Percentiles rank a stretch among this genome's conserved stretches.
Evolutionary conservation across 768 basidiomycete genomes (phyloP).

Genomic region (Leccinum subgranulosum): DNA sequence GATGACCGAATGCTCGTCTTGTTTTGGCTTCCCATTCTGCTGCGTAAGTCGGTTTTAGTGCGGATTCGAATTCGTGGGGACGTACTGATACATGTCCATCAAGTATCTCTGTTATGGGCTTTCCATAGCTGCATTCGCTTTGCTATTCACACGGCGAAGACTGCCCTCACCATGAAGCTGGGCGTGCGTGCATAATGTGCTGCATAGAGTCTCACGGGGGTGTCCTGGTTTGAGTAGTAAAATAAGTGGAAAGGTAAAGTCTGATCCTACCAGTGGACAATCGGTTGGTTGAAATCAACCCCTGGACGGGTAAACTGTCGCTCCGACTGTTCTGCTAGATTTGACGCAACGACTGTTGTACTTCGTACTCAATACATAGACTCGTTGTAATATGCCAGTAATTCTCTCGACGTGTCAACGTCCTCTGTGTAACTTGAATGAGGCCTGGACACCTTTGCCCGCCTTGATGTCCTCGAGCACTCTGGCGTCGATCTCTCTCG

Average conservation of each 20-base stretch:
- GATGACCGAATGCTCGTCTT: constrained; percentile 82
- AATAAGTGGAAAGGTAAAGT: background rate
- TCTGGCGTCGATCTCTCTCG: constrained; percentile 60
- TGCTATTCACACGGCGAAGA: constrained; percentile 46
- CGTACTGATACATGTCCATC: constrained; percentile 5
- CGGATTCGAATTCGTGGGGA: background rate
- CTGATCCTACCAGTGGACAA: constrained; percentile 1
- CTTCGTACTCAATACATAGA: constrained; percentile 20
- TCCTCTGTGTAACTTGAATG: constrained; percentile 77
- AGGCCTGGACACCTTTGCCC: constrained; percentile 70
- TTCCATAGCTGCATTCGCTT: constrained; percentile 54
- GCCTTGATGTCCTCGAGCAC: constrained; percentile 74
- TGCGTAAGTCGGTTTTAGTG: constrained; percentile 51
- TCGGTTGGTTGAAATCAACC: constrained; percentile 6
- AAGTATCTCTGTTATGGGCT: constrained; percentile 64
- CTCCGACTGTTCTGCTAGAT: constrained; percentile 21
- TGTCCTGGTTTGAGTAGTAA: background rate
- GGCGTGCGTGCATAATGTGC: constrained; percentile 34
- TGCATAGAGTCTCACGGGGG: constrained; percentile 3
- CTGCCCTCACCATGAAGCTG: constrained; percentile 44
- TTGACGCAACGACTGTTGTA: constrained; percentile 15
- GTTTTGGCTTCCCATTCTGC: constrained; percentile 84
- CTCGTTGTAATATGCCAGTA: constrained; percentile 17
- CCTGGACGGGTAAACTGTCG: constrained; percentile 1
- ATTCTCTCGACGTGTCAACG: constrained; percentile 22